These are phyloP conservation scores for Mycena chlorophos DNA, from an alignment of 768 basidiomycete genomes.

Conservation along the genomic window DNA sequence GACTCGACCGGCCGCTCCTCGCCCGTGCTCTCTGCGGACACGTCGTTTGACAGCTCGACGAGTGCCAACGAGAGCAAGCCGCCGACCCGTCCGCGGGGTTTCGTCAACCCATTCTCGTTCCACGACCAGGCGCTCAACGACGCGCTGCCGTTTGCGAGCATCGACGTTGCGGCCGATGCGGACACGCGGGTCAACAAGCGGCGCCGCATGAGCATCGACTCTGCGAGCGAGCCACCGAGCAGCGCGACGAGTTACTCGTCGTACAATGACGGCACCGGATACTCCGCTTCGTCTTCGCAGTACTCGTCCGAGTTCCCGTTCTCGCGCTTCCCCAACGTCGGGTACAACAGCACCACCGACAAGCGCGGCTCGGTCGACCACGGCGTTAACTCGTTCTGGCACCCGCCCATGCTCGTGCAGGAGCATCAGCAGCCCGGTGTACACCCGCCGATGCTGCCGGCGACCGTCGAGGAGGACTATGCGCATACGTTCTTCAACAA, in stretches of 20 bases:
- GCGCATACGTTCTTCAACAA: too few species aligned
- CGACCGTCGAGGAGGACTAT: constrained; percentile 32
- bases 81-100: too few species aligned
- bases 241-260: constrained; percentile 66
- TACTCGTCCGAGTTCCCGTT: constrained; percentile 69
- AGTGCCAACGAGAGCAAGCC: constrained; percentile 18
- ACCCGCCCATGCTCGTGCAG: constrained; percentile 75
- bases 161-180: constrained; percentile 45
- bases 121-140: constrained; percentile 47
- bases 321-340: constrained; percentile 43
- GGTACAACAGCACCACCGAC: constrained; percentile 21
- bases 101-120: constrained; percentile 38
- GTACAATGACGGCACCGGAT: constrained; percentile 54
- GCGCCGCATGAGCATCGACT: constrained; percentile 67
- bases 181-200: constrained; percentile 62
- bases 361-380: constrained; percentile 33
- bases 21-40: constrained; percentile 70
- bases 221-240: constrained; percentile 53
- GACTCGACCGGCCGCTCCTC: constrained; percentile 55
- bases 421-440: constrained; percentile 38
- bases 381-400: constrained; percentile 66
- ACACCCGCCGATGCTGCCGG: constrained; percentile 57
- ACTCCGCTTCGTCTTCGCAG: constrained; percentile 46
- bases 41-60: constrained; percentile 43
- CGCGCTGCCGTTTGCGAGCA: constrained; percentile 53